These are phyloP conservation scores for Chloropicon primus DNA, from an alignment of 139 green algal species.

Conservation along the genomic window DNA sequence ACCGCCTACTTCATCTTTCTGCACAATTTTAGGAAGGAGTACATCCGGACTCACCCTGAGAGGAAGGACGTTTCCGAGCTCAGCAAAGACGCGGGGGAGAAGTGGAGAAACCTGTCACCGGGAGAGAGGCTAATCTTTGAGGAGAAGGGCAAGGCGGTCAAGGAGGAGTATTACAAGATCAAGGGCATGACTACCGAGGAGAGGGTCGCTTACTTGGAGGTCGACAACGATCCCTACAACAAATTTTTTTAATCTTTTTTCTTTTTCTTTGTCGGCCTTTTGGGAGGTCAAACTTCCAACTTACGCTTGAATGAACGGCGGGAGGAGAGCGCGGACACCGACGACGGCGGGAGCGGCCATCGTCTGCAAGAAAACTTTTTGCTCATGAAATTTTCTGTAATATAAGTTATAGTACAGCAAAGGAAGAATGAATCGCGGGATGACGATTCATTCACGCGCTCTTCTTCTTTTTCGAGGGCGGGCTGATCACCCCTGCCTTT, in stretches of 20 bases:
- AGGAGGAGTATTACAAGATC: neutral
- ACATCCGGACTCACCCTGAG: neutral
- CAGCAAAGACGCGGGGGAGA: neutral
- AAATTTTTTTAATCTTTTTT: neutral
- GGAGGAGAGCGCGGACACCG: too few species aligned
- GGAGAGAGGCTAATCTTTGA: neutral
- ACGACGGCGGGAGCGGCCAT: too few species aligned
- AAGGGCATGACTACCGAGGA: neutral
- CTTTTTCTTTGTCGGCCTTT: neutral
- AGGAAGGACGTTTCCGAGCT: neutral
- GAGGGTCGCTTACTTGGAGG: neutral
- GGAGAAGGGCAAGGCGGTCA: neutral
- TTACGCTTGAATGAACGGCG: too few species aligned
- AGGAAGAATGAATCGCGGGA: too few species aligned
- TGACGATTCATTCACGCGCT: too few species aligned
- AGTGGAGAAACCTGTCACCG: neutral
- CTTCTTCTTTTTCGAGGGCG: neutral
- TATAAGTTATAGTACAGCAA: too few species aligned
- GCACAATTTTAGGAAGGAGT: neutral
- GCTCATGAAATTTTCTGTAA: too few species aligned
- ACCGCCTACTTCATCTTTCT: neutral
- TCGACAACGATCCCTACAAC: neutral
- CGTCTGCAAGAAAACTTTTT: too few species aligned
- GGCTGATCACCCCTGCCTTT: neutral
- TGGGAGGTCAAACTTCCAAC: too few species aligned